A percentile compares a stretch with the other conserved stretches of the same genome.
Evolutionary conservation across 1,284 basidiomycete genomes (phyloP).

Genomic region (Cystobasidium pallidum): DNA sequence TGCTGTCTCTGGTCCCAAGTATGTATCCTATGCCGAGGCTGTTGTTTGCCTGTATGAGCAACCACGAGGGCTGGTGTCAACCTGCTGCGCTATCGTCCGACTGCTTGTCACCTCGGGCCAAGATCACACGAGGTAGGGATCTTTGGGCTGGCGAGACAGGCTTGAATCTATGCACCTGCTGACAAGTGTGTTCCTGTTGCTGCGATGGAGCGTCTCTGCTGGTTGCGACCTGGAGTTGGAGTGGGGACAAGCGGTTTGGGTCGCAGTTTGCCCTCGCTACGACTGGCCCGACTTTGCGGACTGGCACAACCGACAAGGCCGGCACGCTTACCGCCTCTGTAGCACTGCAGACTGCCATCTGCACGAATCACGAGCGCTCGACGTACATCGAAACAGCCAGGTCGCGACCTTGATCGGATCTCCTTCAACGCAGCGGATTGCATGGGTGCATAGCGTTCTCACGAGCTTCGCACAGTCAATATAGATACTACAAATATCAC

Average conservation of each 20-base stretch:
- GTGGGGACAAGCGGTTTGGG: slow-evolving; percentile 17
- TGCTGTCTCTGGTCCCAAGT: background rate
- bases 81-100: background rate
- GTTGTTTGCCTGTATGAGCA: slow-evolving; percentile 22
- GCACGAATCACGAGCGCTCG: background rate
- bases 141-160: too few relatives aligned
- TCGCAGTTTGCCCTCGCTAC: background rate
- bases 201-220: background rate
- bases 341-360: background rate
- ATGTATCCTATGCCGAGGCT: background rate
- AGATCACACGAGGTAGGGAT: too few relatives aligned
- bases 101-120: background rate
- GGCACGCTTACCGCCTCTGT: background rate
- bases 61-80: slow-evolving; percentile 12
- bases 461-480: too few relatives aligned
- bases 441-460: background rate
- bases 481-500: background rate
- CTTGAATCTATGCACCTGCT: background rate
- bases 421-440: background rate
- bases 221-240: background rate
- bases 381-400: background rate
- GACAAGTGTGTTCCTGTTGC: slow-evolving; percentile 17
- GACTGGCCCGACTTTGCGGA: background rate
- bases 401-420: background rate
- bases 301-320: background rate